Conservation (phyloP, 2,329 filamentous ascomycete genomes). For the Diplocarpon rosae region DNA sequence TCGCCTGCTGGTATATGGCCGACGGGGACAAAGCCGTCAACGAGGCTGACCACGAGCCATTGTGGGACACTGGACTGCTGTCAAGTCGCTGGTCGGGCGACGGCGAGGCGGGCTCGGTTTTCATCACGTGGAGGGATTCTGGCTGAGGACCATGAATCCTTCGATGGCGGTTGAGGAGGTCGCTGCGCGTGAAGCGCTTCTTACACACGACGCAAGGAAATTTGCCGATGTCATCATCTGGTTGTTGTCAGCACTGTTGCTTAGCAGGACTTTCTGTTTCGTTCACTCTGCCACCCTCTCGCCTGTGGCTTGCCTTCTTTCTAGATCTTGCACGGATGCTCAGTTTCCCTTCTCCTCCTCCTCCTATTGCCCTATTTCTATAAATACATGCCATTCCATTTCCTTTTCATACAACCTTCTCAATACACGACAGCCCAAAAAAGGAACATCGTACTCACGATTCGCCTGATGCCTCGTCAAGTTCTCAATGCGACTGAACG, state of each 20-base stretch:
- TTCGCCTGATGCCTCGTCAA: conserved; percentile 25
- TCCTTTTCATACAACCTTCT: too few relatives aligned
- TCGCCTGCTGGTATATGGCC: conserved; percentile 2
- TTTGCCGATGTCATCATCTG: conserved; percentile 24
- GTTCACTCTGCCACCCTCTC: too few relatives aligned
- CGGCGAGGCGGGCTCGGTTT: conserved; percentile 4
- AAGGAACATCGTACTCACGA: conserved; percentile 15
- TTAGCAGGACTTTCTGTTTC: too few relatives aligned
- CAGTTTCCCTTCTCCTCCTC: too few relatives aligned
- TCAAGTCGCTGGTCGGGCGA: conserved; percentile 2
- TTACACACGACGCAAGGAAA: conserved; percentile 22
- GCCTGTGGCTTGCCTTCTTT: too few relatives aligned
- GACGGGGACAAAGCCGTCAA: conserved; percentile 4
- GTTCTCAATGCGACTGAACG: conserved; percentile 25
- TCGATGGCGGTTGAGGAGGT: conserved; percentile 24
- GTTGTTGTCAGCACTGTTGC: neutral
- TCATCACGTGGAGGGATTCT: conserved; percentile 13
- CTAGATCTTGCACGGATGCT: too few relatives aligned
- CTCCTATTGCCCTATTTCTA: too few relatives aligned
- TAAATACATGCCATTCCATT: neutral
- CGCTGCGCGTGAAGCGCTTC: conserved; percentile 24
- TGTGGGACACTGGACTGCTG: conserved; percentile 5
- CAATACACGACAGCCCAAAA: neutral
- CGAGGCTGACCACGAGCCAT: conserved; percentile 3
- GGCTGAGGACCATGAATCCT: conserved; percentile 18